Evolutionary conservation across 179 eudicot genomes (phyloP).

Genomic region (Vitellaria paradoxa): DNA sequence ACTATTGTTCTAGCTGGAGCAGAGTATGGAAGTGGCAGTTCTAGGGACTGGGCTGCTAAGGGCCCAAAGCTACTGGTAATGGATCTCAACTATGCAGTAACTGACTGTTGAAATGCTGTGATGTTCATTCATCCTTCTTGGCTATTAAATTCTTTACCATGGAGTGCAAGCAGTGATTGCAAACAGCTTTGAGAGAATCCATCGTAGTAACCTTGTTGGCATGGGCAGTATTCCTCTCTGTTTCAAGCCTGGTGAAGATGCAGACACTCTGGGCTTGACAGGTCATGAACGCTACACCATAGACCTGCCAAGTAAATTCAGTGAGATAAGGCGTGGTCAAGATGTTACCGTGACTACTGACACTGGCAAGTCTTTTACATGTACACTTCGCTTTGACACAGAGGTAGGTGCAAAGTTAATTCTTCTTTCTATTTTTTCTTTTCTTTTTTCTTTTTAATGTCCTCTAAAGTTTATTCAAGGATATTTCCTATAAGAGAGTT

Average conservation of each 20-base stretch:
- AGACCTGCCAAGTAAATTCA: slow-evolving; percentile 59
- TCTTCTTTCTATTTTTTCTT: too few relatives aligned
- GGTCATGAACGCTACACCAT: slow-evolving; percentile 82
- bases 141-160: slow-evolving; percentile 22
- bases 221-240: slow-evolving; percentile 90
- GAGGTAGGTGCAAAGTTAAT: slow-evolving; percentile 39
- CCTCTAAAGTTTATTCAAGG: too few relatives aligned
- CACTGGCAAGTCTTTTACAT: slow-evolving; percentile 69
- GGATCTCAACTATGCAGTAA: background rate
- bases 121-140: too few relatives aligned
- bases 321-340: slow-evolving; percentile 81
- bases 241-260: slow-evolving; percentile 87
- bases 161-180: slow-evolving; percentile 95
- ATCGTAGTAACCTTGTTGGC: slow-evolving; percentile 84
- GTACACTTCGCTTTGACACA: slow-evolving; percentile 77
- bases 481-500: too few relatives aligned
- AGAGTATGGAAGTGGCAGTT: slow-evolving; percentile 96
- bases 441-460: too few relatives aligned
- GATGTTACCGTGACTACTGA: slow-evolving; percentile 73
- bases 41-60: slow-evolving; percentile 96
- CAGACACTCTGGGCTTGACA: slow-evolving; percentile 80
- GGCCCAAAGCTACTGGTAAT: slow-evolving; percentile 78
- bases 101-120: too few relatives aligned
- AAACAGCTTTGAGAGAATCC: slow-evolving; percentile 89
- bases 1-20: slow-evolving; percentile 69